Evolutionary conservation across 1,139 yeast genomes (phyloP), one percentile per base, ranked within the genome.

Genomic region (Suhomyces taliae): DNA sequence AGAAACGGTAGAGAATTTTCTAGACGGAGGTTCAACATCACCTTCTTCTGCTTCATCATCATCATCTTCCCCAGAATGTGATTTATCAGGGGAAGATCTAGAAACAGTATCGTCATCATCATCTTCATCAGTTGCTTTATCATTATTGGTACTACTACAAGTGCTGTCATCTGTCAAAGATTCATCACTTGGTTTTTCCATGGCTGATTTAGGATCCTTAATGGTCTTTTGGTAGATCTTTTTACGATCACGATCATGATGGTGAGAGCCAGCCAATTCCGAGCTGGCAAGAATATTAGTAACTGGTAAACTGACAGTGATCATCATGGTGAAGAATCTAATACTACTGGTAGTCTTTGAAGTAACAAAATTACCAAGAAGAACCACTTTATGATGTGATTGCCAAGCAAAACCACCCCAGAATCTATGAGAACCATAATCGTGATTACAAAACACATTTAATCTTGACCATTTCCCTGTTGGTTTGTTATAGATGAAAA

Each of bases 341-440:
- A 83, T 73, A 41, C 83, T 72, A 47, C 84, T 77, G 8, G 80
- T 67, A 9, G 80, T 70, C 36, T 69, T 66, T 3, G 80, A 74
- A 24, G 82, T 76, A 15, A 72, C 66, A 40, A 67, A 67, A 49
- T 78, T 72, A 0, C 90, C 93, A 48, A 81, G 61, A 41, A 79
- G 65, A 7, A 78, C 72, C 2, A 85, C 83, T 58, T 82, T 82
- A 59, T 85, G 91, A 64, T 86, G 93, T 1, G 90, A 83, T 39
- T 77, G 78, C 93, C 93, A 86, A 0, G 82, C 82, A 64, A 78
- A 83, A 0, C 87, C 82, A 50, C 82, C 83, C 81, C 87, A 81
- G 46, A 84, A 75, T 44, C 86, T 66, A 57, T 85, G 87, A 8
- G 78, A 73, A 15, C 80, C 79, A 40, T 74, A 69, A 42, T 76